These are phyloP conservation scores for Eucalyptus erythrocorys DNA, from an alignment of 345 rosid species.

Conservation along the genomic window DNA sequence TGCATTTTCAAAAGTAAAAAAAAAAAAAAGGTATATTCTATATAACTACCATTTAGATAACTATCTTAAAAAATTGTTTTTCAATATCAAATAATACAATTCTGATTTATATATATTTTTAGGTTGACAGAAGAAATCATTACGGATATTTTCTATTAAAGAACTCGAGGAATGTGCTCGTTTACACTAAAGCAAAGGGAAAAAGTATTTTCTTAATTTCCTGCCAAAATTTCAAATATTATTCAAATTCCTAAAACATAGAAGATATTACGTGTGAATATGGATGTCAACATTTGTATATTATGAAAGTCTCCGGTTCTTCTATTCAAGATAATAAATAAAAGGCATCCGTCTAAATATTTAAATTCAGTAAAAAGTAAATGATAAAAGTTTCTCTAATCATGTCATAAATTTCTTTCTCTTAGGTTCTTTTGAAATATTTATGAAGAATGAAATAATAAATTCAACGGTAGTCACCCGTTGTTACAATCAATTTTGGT, in stretches of 20 bases:
- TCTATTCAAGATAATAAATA: neutral
- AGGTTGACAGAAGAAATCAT: neutral
- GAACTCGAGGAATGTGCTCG: neutral
- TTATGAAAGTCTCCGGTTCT: neutral
- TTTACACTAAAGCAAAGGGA: neutral
- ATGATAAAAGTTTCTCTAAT: no score
- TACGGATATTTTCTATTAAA: neutral
- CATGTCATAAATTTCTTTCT: neutral
- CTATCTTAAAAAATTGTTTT: neutral
- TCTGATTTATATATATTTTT: neutral
- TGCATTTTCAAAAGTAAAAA: neutral
- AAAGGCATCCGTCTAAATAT: neutral
- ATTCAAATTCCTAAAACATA: neutral
- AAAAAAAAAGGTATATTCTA: no score
- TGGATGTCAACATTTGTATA: neutral
- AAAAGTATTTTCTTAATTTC: neutral
- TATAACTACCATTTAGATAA: neutral
- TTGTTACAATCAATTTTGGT: neutral
- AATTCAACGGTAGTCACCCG: neutral
- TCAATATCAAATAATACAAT: no score
- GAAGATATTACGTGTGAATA: neutral
- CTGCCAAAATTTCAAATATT: neutral
- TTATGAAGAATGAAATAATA: neutral
- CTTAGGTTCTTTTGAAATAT: neutral
- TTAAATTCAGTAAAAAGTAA: no score